phyloP scores from a whole-genome alignment of 306 rosid species.

The Glycyrrhiza uralensis region DNA sequence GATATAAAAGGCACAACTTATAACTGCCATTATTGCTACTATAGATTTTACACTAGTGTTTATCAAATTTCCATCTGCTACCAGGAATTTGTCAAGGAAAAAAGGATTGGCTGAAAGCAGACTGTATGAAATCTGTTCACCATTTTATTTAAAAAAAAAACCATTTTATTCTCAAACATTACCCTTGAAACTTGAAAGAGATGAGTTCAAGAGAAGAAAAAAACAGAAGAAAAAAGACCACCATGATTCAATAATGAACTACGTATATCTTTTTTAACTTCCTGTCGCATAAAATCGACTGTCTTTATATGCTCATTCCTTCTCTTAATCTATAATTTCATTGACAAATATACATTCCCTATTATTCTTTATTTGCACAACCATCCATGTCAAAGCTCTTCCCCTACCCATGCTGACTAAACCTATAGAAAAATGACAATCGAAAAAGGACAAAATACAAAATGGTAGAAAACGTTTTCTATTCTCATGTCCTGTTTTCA shows the following conservation, averaged over 20 bases:
- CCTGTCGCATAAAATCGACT: background rate
- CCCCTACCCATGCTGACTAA: background rate
- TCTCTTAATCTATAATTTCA: background rate
- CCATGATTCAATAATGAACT: background rate
- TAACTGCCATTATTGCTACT: background rate
- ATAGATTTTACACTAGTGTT: background rate
- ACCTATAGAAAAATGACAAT: background rate
- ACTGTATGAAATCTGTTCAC: background rate
- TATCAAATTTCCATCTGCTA: background rate
- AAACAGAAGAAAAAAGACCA: background rate
- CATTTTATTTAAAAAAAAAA: background rate
- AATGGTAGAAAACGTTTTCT: too few relatives aligned
- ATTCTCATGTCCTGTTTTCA: too few relatives aligned
- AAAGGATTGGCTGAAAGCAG: background rate
- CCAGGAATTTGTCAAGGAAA: background rate
- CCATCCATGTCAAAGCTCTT: background rate
- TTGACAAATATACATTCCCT: background rate
- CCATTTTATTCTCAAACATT: background rate
- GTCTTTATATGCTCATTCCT: background rate
- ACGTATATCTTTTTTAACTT: background rate
- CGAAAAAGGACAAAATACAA: background rate
- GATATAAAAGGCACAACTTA: background rate
- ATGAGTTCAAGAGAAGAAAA: background rate
- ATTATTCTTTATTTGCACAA: background rate
- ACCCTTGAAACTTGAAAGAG: background rate